phyloP scores from a whole-genome alignment of 2,329 filamentous ascomycete species.

The Fusarium anthophilum region DNA sequence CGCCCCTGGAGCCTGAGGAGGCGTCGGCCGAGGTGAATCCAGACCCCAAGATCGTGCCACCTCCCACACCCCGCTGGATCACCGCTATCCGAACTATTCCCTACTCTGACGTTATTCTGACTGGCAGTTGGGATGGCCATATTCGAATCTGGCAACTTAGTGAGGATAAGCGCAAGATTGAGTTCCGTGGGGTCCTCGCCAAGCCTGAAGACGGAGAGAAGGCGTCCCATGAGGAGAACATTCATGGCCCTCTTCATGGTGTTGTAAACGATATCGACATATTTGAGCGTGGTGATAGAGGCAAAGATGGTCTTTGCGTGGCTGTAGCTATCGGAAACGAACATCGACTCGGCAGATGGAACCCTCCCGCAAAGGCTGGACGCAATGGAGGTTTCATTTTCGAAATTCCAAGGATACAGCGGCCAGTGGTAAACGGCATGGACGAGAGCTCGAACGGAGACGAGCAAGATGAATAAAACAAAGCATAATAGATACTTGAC shows the following conservation, averaged over 20 bases:
- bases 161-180: slow-evolving; percentile 82
- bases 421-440: slow-evolving; percentile 47
- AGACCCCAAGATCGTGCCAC: slow-evolving; percentile 66
- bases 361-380: slow-evolving; percentile 63
- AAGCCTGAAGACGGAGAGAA: slow-evolving; percentile 39
- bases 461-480: slow-evolving; percentile 38
- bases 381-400: slow-evolving; percentile 90
- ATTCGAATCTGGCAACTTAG: slow-evolving; percentile 87
- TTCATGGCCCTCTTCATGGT: slow-evolving; percentile 65
- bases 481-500: slow-evolving; percentile 37
- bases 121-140: slow-evolving; percentile 90
- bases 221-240: slow-evolving; percentile 43
- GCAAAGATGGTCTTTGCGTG: slow-evolving; percentile 80
- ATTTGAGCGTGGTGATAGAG: slow-evolving; percentile 83
- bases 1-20: slow-evolving; percentile 71
- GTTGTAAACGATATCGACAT: slow-evolving; percentile 89
- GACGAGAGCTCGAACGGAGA: slow-evolving; percentile 39
- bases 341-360: slow-evolving; percentile 86
- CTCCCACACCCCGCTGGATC: slow-evolving; percentile 83
- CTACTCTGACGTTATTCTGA: slow-evolving; percentile 89
- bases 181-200: slow-evolving; percentile 75
- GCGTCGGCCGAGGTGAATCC: slow-evolving; percentile 78
- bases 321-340: slow-evolving; percentile 89
- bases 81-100: slow-evolving; percentile 88
- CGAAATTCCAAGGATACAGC: slow-evolving; percentile 70